phyloP scores from a whole-genome alignment of 1,284 basidiomycete species.

The Trametes sp. region DNA sequence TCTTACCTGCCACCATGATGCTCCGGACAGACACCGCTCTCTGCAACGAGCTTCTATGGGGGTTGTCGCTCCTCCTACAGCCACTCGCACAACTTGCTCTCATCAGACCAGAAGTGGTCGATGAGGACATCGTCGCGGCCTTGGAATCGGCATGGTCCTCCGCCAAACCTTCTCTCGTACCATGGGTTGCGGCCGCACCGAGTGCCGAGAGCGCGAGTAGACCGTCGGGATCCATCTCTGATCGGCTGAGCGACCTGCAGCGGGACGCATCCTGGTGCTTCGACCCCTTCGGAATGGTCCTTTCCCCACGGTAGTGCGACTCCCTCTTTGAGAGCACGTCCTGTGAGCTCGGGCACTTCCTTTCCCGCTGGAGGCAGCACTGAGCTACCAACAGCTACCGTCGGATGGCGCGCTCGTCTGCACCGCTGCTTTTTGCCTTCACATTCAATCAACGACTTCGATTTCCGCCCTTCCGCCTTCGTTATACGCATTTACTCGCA shows the following conservation, averaged over 20 bases:
- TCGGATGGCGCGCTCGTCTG: too few relatives aligned
- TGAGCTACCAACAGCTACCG: too few relatives aligned
- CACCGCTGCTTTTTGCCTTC: too few relatives aligned
- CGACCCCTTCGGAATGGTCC: background rate
- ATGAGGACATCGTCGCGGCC: background rate
- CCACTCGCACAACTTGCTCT: background rate
- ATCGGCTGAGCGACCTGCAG: background rate
- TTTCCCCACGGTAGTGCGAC: background rate
- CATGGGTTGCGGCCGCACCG: background rate
- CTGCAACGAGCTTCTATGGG: background rate
- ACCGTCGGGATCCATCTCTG: background rate
- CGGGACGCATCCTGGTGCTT: background rate
- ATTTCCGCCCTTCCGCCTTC: too few relatives aligned
- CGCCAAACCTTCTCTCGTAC: background rate
- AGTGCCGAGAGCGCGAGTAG: background rate
- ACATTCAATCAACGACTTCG: too few relatives aligned
- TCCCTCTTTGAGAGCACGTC: background rate
- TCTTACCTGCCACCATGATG: background rate
- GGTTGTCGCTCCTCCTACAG: background rate
- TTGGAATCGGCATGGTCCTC: background rate
- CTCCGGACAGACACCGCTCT: background rate
- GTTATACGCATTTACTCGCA: too few relatives aligned
- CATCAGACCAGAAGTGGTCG: background rate
- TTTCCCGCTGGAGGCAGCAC: too few relatives aligned
- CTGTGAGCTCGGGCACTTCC: background rate